Evolutionary conservation across 2,329 filamentous ascomycete genomes (phyloP).

Genomic region (Dactylellina cionopaga): DNA sequence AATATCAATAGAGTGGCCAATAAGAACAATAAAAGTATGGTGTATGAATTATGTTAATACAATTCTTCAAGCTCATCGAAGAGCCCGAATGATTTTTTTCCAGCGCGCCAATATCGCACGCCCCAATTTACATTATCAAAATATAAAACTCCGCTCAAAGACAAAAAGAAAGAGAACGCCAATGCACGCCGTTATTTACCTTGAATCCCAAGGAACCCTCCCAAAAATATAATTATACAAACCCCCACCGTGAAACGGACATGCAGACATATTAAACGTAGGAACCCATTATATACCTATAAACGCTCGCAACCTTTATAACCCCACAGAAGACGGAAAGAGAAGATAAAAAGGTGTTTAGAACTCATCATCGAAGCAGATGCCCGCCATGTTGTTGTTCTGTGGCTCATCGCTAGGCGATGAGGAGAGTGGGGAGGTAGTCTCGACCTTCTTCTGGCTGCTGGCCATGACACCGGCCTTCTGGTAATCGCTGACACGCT

Average conservation of each 20-base stretch:
- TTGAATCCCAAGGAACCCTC: too few species aligned
- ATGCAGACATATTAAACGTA: slow-evolving; percentile 21
- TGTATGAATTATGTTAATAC: not conserved
- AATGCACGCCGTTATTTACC: slow-evolving; percentile 42
- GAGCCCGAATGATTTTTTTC: not conserved
- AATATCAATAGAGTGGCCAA: too few species aligned
- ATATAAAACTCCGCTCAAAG: slow-evolving; percentile 6
- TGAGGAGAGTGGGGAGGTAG: slow-evolving; percentile 63
- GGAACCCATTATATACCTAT: slow-evolving; percentile 16
- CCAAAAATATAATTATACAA: too few species aligned
- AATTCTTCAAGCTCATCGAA: not conserved
- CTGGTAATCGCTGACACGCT: slow-evolving; percentile 99
- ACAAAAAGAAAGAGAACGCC: slow-evolving; percentile 34
- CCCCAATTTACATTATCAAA: too few species aligned
- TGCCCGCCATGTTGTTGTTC: slow-evolving; percentile 76
- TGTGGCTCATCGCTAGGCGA: slow-evolving; percentile 65
- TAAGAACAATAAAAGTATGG: too few species aligned
- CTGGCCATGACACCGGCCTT: slow-evolving; percentile 98
- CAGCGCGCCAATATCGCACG: not conserved
- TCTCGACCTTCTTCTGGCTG: slow-evolving; percentile 75
- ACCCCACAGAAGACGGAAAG: not conserved
- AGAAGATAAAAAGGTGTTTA: slow-evolving; percentile 65
- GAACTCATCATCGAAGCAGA: slow-evolving; percentile 96
- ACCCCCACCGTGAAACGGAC: slow-evolving; percentile 24
- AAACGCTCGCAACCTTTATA: slow-evolving; percentile 27